A percentile compares a stretch with the other conserved stretches of the same genome.
Conservation (phyloP, 1,139 yeast species). For the Nakaseomyces bracarensis region DNA sequence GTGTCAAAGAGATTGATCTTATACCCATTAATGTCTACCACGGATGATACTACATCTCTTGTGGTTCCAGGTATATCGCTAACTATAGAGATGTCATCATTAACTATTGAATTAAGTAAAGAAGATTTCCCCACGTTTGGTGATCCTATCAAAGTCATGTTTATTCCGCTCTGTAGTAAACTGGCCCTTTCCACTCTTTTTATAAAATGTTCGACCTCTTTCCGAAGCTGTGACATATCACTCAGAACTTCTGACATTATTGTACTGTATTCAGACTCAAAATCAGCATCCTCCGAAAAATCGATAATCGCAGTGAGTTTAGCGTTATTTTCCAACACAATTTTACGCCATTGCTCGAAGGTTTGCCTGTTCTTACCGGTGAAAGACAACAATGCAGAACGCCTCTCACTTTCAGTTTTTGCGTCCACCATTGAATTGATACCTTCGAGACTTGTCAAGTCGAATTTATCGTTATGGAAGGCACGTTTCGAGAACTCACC, state of each 20-base stretch:
- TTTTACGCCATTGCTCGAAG: constrained; percentile 60
- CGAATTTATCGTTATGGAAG: constrained; percentile 58
- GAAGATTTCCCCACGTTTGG: constrained; percentile 98
- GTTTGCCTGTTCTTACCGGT: constrained; percentile 53
- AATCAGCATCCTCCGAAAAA: constrained; percentile 90
- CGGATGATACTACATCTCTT: constrained; percentile 76
- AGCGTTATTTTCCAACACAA: constrained; percentile 60
- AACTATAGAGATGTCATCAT: constrained; percentile 83
- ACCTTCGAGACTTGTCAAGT: constrained; percentile 83
- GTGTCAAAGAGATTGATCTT: constrained; percentile 85
- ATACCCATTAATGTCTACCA: constrained; percentile 73
- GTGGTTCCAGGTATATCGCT: constrained; percentile 93
- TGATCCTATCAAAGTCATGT: constrained; percentile 71
- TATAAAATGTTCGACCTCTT: constrained; percentile 44
- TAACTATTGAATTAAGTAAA: constrained; percentile 60
- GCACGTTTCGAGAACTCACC: constrained; percentile 92
- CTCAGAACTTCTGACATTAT: constrained; percentile 44
- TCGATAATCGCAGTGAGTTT: constrained; percentile 81
- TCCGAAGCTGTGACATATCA: constrained; percentile 37
- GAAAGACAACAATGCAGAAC: constrained; percentile 64
- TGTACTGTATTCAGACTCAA: constrained; percentile 44
- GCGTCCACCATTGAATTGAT: constrained; percentile 85
- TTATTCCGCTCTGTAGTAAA: constrained; percentile 64
- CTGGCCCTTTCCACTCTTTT: constrained; percentile 50
- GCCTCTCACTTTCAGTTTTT: constrained; percentile 82